These are phyloP conservation scores for Phytophthora macrochlamydospora DNA, from an alignment of 352 stramenopile genomes.

Conservation along the genomic window DNA sequence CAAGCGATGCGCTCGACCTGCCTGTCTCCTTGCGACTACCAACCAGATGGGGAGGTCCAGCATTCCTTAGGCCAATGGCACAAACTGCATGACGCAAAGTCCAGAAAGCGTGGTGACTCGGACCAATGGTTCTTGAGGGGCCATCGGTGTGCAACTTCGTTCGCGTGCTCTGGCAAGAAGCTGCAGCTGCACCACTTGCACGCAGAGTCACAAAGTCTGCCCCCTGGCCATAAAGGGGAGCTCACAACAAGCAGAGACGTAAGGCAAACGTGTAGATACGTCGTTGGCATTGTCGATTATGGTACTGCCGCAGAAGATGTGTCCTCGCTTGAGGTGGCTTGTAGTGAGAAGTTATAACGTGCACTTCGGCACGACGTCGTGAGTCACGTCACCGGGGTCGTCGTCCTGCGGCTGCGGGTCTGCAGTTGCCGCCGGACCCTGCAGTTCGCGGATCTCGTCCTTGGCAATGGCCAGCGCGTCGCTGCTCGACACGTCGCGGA, in stretches of 20 bases:
- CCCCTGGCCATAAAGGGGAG: neutral
- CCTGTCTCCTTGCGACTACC: neutral
- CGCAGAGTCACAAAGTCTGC: neutral
- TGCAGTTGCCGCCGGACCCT: neutral
- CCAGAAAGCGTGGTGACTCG: constrained; percentile 20
- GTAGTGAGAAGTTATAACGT: neutral
- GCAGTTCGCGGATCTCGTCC: constrained; percentile 35
- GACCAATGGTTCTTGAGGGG: constrained; percentile 12
- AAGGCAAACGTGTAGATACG: neutral
- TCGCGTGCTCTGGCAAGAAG: constrained; percentile 7
- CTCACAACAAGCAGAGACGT: neutral
- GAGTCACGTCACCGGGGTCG: constrained; percentile 2
- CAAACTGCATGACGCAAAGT: constrained; percentile 8
- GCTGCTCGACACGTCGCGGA: constrained; percentile 31
- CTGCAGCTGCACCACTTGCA: constrained; percentile 9
- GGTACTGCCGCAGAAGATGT: constrained; percentile 16
- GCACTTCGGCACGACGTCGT: constrained; percentile 1
- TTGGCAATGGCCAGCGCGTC: constrained; percentile 32
- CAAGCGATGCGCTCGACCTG: neutral
- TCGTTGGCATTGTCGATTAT: constrained; percentile 14
- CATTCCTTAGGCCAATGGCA: constrained; percentile 22
- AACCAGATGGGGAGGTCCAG: constrained; percentile 10
- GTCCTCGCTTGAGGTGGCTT: neutral
- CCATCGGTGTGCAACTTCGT: constrained; percentile 8
- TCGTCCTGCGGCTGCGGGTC: constrained; percentile 26